These are phyloP conservation scores for Microthyrium microscopicum DNA, from an alignment of 2,329 filamentous ascomycete genomes.

Conservation along the genomic window DNA sequence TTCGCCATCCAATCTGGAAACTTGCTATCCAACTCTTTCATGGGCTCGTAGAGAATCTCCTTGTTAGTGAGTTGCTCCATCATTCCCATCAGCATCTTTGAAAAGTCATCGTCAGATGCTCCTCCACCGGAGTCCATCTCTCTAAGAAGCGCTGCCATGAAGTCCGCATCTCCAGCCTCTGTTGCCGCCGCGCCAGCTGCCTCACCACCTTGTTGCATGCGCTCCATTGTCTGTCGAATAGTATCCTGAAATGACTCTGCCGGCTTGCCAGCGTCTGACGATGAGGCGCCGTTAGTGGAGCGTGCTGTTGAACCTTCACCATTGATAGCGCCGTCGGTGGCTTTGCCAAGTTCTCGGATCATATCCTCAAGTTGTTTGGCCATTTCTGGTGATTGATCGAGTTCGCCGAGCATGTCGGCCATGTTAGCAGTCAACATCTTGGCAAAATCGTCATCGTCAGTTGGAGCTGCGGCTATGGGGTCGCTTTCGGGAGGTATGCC, in stretches of 20 bases:
- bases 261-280: constrained; percentile 15
- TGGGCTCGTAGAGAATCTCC: constrained; percentile 94
- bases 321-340: constrained; percentile 23
- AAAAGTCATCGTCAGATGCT: constrained; percentile 64
- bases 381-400: constrained; percentile 48
- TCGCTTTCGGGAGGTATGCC: constrained; percentile 21
- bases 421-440: constrained; percentile 81
- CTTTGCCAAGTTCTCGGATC: constrained; percentile 52
- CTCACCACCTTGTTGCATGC: constrained; percentile 80
- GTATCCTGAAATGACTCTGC: constrained; percentile 77
- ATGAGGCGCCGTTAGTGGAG: constrained; percentile 12
- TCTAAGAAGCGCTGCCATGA: constrained; percentile 83
- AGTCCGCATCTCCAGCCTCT: constrained; percentile 50
- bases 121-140: constrained; percentile 54
- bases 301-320: constrained; percentile 12
- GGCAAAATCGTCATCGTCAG: constrained; percentile 58
- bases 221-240: constrained; percentile 85
- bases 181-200: constrained; percentile 62
- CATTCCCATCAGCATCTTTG: constrained; percentile 90
- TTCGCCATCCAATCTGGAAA: constrained; percentile 79
- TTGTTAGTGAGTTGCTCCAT: constrained; percentile 99
- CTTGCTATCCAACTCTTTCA: constrained; percentile 91
- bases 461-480: constrained; percentile 12
- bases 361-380: constrained; percentile 63
- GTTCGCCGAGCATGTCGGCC: constrained; percentile 61